A percentile compares a stretch with the other conserved stretches of the same genome.
Evolutionary conservation across 305 asterid genomes (phyloP).

Genomic region (Solanum hybrid): DNA sequence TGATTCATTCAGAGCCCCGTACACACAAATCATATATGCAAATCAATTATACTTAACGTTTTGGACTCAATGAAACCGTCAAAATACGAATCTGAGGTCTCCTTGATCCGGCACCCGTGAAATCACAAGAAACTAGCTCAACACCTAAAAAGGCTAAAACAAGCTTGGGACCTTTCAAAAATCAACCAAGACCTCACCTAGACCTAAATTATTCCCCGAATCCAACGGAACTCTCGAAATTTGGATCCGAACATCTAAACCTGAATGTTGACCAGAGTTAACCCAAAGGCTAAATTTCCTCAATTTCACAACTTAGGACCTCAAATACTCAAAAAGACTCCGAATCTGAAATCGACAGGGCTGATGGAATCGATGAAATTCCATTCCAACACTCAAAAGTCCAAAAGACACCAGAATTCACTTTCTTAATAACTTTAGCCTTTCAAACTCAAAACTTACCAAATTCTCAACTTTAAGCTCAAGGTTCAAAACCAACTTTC

Average conservation of each 20-base stretch:
- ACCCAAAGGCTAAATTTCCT: neutral
- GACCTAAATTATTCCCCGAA: neutral
- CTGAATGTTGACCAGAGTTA: neutral
- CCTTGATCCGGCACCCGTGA: neutral
- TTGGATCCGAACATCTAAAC: neutral
- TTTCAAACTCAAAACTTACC: neutral
- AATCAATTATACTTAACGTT: too few species aligned
- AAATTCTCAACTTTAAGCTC: neutral
- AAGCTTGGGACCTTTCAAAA: neutral
- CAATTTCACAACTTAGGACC: neutral
- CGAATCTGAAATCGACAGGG: neutral
- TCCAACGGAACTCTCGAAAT: rapidly evolving
- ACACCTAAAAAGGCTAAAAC: neutral
- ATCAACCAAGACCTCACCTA: neutral
- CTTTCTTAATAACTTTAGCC: neutral
- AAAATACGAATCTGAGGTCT: neutral
- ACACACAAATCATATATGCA: neutral
- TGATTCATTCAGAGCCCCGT: neutral
- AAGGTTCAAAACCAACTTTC: neutral
- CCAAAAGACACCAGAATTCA: neutral
- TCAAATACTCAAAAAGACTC: neutral
- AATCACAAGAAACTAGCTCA: neutral
- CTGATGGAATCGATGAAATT: neutral
- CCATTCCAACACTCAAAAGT: neutral
- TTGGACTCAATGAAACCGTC: neutral